A percentile compares a stretch with the other conserved stretches of the same genome.
Evolutionary conservation across 1,284 basidiomycete genomes (phyloP).

Genomic region (Anthracocystis setariae): DNA sequence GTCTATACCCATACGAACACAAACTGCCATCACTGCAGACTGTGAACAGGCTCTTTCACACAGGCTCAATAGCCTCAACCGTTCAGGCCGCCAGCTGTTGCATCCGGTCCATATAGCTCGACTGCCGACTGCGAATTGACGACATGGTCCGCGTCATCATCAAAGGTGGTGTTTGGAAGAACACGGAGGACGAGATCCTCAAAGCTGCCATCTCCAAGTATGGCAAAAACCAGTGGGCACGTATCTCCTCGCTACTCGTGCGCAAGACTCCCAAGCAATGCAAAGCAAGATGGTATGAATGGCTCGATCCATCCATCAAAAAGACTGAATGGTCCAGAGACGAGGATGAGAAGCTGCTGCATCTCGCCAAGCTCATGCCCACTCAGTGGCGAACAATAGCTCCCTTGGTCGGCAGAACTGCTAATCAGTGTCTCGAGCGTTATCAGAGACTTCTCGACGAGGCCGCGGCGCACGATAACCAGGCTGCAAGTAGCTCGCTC

Average conservation of each 20-base stretch:
- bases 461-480: constrained; percentile 72
- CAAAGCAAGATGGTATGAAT: constrained; percentile 98
- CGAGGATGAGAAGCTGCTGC: constrained; percentile 97
- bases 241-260: constrained; percentile 95
- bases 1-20: no score
- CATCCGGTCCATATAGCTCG: background rate
- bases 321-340: constrained; percentile 88
- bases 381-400: constrained; percentile 99
- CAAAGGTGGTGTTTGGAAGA: constrained; percentile 68
- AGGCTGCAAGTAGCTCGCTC: constrained; percentile 43
- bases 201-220: constrained; percentile 68
- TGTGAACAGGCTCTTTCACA: no score
- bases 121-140: background rate
- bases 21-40: background rate
- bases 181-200: constrained; percentile 68
- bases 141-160: constrained; percentile 66
- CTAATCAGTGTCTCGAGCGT: constrained; percentile 96
- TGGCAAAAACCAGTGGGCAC: constrained; percentile 77
- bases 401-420: constrained; percentile 97
- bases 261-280: constrained; percentile 99
- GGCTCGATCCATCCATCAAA: constrained; percentile 99
- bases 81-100: background rate
- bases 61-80: no score
- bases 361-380: constrained; percentile 98
- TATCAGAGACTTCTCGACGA: constrained; percentile 98